Conservation (phyloP, 1,284 basidiomycete genomes). For the Pyrrhoderma lamaoense region DNA sequence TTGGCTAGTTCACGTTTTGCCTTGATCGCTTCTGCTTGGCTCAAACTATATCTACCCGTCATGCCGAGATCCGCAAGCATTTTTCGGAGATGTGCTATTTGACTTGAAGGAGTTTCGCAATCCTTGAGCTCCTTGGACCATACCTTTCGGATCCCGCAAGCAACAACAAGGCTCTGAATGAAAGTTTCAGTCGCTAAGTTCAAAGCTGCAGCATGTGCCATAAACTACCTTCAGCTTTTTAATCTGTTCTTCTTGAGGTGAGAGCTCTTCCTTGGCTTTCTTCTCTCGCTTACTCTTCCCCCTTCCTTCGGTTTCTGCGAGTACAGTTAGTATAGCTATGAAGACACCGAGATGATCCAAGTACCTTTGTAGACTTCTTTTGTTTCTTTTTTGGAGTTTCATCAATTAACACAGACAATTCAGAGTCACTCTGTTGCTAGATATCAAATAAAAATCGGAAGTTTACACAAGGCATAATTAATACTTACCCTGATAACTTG, state of each 20-base stretch:
- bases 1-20: conserved; percentile 66
- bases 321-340: not conserved
- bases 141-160: conserved; percentile 75
- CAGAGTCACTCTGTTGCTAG: conserved; percentile 42
- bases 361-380: conserved; percentile 20
- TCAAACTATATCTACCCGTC: conserved; percentile 68
- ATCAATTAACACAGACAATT: conserved; percentile 53
- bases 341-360: not conserved
- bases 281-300: conserved; percentile 11
- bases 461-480: not conserved
- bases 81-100: conserved; percentile 57
- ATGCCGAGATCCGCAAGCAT: conserved; percentile 72
- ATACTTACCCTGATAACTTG: not conserved
- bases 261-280: conserved; percentile 12
- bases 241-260: conserved; percentile 17
- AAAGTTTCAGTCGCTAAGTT: no score
- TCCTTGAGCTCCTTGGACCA: conserved; percentile 76
- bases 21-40: conserved; percentile 71
- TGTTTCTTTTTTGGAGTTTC: conserved; percentile 40
- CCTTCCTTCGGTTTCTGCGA: conserved; percentile 2
- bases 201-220: no score
- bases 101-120: conserved; percentile 48
- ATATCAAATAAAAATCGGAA: no score
- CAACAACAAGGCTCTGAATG: conserved; percentile 59
- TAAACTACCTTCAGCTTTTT: conserved; percentile 19